Evolutionary conservation across 2,329 filamentous ascomycete genomes (phyloP).

Genomic region (Colletotrichum phormii): DNA sequence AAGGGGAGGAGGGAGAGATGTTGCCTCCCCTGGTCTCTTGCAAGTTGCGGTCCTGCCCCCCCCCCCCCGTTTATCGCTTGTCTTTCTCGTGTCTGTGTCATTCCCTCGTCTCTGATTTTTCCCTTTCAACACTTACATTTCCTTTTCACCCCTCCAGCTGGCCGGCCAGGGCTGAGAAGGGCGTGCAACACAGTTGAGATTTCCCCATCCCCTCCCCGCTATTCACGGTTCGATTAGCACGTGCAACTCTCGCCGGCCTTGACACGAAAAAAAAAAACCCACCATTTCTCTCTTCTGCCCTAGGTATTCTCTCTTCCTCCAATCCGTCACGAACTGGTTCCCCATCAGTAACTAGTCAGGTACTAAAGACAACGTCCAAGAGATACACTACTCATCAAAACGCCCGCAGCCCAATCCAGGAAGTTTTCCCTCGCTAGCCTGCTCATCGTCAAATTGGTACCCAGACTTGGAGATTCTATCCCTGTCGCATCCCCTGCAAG

Average conservation of each 20-base stretch:
- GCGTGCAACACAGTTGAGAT: neutral
- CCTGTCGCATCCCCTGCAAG: constrained; percentile 27
- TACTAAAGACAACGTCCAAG: constrained; percentile 6
- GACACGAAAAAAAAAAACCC: too few relatives aligned
- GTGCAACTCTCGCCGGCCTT: neutral
- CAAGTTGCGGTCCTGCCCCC: neutral
- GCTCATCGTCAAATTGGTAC: constrained; percentile 31
- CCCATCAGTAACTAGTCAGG: constrained; percentile 11
- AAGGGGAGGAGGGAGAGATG: neutral
- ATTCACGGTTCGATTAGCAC: neutral
- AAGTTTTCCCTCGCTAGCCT: constrained; percentile 28
- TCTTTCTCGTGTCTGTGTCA: neutral
- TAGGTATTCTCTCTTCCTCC: neutral
- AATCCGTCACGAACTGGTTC: neutral
- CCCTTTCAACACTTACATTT: neutral
- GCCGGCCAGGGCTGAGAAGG: neutral
- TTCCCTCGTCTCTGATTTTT: neutral
- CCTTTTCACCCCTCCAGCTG: neutral
- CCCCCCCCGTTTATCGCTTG: neutral
- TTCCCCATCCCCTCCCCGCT: neutral
- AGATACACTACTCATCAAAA: constrained; percentile 15
- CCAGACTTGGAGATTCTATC: constrained; percentile 29
- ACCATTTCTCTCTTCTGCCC: neutral
- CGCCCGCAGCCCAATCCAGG: neutral
- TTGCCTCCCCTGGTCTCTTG: neutral